Conservation (phyloP, 108 stramenopile species). For the Parmales sp. region DNA sequence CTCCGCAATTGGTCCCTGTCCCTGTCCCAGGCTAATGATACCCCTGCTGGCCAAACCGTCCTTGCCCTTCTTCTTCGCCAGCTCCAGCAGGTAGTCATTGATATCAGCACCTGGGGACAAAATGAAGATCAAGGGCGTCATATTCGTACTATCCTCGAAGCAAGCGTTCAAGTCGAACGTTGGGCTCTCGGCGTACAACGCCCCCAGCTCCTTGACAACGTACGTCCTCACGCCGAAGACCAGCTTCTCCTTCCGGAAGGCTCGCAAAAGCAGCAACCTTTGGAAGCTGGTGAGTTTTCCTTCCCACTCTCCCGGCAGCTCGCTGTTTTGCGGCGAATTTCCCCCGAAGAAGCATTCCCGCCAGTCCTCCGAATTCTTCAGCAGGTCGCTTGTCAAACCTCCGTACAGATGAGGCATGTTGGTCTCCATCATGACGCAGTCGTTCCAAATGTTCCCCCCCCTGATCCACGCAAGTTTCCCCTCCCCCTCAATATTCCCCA, state of each 20-base stretch:
- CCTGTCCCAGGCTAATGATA: slow-evolving; percentile 48
- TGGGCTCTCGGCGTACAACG: slow-evolving; percentile 43
- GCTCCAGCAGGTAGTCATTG: slow-evolving; percentile 41
- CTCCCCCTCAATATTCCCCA: too few relatives aligned
- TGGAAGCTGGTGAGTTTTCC: slow-evolving; percentile 27
- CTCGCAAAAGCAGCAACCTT: slow-evolving; percentile 33
- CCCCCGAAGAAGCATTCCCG: slow-evolving; percentile 41
- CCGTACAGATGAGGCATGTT: slow-evolving; percentile 14
- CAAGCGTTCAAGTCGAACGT: slow-evolving; percentile 43
- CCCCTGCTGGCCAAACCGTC: slow-evolving; percentile 20
- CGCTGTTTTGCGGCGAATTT: slow-evolving; percentile 23
- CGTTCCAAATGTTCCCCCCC: slow-evolving; percentile 9
- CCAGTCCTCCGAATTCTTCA: slow-evolving; percentile 22
- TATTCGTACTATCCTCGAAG: slow-evolving; percentile 37
- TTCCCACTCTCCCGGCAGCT: slow-evolving; percentile 32
- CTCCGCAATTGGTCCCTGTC: slow-evolving; percentile 41
- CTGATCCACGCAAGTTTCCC: slow-evolving; percentile 12
- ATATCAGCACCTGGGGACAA: slow-evolving; percentile 50
- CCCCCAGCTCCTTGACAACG: slow-evolving; percentile 34
- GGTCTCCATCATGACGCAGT: neutral
- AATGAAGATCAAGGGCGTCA: slow-evolving; percentile 49
- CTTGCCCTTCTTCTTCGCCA: slow-evolving; percentile 28
- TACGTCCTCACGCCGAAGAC: slow-evolving; percentile 41
- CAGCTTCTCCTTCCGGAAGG: slow-evolving; percentile 44
- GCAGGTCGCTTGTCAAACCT: slow-evolving; percentile 25